Base-by-base conservation (phyloP, 1,284 basidiomycete genomes). In the Cryptococcus hybrid region DNA sequence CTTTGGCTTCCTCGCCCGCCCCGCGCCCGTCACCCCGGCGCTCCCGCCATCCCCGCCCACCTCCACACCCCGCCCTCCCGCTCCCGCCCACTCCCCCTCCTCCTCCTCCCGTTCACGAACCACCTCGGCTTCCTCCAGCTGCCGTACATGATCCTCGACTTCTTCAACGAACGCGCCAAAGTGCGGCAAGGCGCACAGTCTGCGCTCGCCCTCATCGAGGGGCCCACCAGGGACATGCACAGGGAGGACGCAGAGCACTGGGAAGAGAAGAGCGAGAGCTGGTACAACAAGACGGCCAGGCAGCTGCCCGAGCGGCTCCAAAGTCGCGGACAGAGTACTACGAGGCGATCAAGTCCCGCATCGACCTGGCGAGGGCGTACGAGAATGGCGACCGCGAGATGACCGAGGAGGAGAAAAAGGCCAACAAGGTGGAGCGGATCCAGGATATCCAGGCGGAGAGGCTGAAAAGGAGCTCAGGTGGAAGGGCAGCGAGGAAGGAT, bases 151-250 rank as follows among this genome's bases (percentile, higher is more conserved):
- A 85, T 97, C 55, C 87, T 85, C 82, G 88, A 88, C 66, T 95
- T 92, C 78, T 98, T 97, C 82, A 93, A 92, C 70, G 87, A 90
- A 72, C 86, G 92, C n/a, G 79, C 85, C 54, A 86, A 88, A 65
- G 90, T 91, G 6, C 83, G 79, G 3, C 78, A 84, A 15, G 94
- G 94, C 43, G 89, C 88, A 13, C 87, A 96, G 64, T 88, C 88
- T 7, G 93, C 87, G 0, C 87, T 91, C 69, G 81, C 82, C 34
- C 81, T 98, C 55, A 84, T 95, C 59, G 82, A 84, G 72, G 82
- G 82, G 24, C 70, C 81, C 46, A 85, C 84, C 1, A 85, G 91
- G 30, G 91, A 93, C 70, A 81, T 92, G 13, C 38, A 8, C 36
- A 15, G 49, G 7, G 37, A 51, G 36, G 38, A 51, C n/a, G 35